phyloP scores from a whole-genome alignment of 257 asterid genomes.

The Agastache rugosa region DNA sequence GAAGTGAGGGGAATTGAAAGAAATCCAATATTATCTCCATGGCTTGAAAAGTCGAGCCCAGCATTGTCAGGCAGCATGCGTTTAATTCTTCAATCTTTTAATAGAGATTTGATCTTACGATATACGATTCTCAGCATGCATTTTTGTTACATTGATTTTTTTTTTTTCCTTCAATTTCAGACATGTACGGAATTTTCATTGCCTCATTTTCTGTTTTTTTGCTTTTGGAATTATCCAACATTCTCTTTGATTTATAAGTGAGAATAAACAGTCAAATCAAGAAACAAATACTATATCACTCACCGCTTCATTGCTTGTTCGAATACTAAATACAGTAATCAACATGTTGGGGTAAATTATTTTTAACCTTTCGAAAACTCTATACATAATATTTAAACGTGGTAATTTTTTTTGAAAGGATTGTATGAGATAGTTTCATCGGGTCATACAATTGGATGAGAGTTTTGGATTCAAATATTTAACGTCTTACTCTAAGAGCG shows the following conservation, averaged over 20 bases:
- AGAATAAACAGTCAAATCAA: slow-evolving; percentile 48
- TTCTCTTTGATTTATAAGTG: slow-evolving; percentile 27
- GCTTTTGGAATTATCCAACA: slow-evolving; percentile 56
- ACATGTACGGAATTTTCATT: slow-evolving; percentile 36
- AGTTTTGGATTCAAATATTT: too few species aligned
- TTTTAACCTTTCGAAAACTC: neutral
- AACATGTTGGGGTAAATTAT: neutral
- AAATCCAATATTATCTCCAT: slow-evolving; percentile 17
- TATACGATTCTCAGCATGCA: slow-evolving; percentile 14
- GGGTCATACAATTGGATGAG: too few species aligned
- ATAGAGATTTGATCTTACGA: slow-evolving; percentile 26
- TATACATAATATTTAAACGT: too few species aligned
- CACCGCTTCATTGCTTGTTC: slow-evolving; percentile 15
- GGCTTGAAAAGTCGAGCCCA: slow-evolving; percentile 59
- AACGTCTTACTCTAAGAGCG: too few species aligned
- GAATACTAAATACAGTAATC: neutral
- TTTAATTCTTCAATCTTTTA: slow-evolving; percentile 44
- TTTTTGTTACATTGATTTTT: neutral
- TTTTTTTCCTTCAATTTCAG: slow-evolving; percentile 31
- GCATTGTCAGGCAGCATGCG: slow-evolving; percentile 54
- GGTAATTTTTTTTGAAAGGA: too few species aligned
- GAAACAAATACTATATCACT: slow-evolving; percentile 3
- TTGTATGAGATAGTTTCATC: too few species aligned
- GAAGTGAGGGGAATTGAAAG: slow-evolving; percentile 34
- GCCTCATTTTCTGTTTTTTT: slow-evolving; percentile 37